Base-by-base conservation (phyloP, 305 asterid species). In the Petunia hybrid region DNA sequence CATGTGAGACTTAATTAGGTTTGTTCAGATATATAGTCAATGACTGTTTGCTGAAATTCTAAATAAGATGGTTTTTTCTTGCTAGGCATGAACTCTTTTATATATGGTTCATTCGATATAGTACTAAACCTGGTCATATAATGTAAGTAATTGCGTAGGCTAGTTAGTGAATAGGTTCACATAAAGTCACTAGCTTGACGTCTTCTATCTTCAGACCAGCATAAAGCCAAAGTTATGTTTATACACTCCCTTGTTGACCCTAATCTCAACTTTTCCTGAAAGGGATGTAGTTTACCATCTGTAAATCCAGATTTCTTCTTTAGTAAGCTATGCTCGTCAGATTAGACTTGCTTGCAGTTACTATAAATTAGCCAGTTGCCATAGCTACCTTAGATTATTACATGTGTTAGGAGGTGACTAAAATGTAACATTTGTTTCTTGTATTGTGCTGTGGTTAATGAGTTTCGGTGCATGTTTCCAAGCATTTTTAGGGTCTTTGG, bases 1-100 rank as follows among this genome's bases (percentile, higher is more conserved):
- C 76, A 43, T 22, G 57, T 69, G 76, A 42, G 76, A 68, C 76
- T 68, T 68, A 42, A 68, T 68, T 71, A 71, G 77, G 42, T 73
- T 73, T 73, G 62, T 73, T 73, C 61, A 10, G 78, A 35, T 46
- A 48, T 71, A 71, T 73, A 48, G 78, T 48, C 62, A 48, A 46
- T 46, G 59, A 46, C 61, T 45, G 77, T 46, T 48, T 2, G 6
- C 77, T 3, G 77, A 71, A 10, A 48, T 71, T 70, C 31, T 2
- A 31, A 46, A 40, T 71, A 46, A 9, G 76, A 70, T 70, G 42
- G 60, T 9, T 53, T 46, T 46, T 70, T 70, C 77, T 71, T 71
- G 61, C 77, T 71, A 22, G 31, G 77, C 60, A 71, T 71, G 77
- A 46, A 46, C 61, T 70, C 22, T 8, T 71, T 71, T 46, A 46